These are phyloP conservation scores for Hyphopichia fennica DNA, from an alignment of 1,139 yeast genomes.

Conservation along the genomic window DNA sequence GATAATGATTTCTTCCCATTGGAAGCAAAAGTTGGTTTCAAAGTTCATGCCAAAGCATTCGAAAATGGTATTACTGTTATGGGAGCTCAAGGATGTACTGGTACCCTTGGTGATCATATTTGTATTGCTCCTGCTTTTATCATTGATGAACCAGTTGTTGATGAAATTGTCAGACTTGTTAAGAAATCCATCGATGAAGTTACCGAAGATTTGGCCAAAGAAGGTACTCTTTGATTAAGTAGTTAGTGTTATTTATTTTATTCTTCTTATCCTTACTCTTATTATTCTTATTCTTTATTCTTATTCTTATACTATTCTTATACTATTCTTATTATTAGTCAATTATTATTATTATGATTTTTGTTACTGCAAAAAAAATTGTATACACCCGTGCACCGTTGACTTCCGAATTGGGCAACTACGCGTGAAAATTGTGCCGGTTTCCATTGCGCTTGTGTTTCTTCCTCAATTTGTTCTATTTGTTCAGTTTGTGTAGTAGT, in stretches of 20 bases:
- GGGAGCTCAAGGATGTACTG: slow-evolving; percentile 46
- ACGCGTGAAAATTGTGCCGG: neutral
- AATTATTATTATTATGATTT: too few species aligned
- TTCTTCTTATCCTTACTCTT: neutral
- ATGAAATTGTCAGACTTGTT: slow-evolving; percentile 35
- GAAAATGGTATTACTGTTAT: slow-evolving; percentile 45
- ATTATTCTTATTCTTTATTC: too few species aligned
- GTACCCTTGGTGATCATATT: slow-evolving; percentile 47
- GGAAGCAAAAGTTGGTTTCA: slow-evolving; percentile 38
- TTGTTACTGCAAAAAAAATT: too few species aligned
- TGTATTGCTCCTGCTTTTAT: slow-evolving; percentile 52
- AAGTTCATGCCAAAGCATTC: slow-evolving; percentile 33
- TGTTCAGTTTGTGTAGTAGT: too few species aligned
- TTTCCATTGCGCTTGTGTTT: slow-evolving; percentile 2
- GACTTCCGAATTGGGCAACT: neutral
- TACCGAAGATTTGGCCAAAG: slow-evolving; percentile 12
- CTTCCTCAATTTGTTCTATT: too few species aligned
- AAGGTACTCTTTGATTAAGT: slow-evolving; percentile 8
- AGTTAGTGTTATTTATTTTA: too few species aligned
- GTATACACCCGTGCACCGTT: too few species aligned
- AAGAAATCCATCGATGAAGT: slow-evolving; percentile 19
- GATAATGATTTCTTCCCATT: slow-evolving; percentile 46
- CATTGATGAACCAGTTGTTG: slow-evolving; percentile 46
- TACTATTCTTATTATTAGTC: too few species aligned
- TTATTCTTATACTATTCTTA: too few species aligned